Evolutionary conservation across 768 basidiomycete genomes (phyloP), one percentile per base, ranked within the genome.

Genomic region (Tylopilus balloui): DNA sequence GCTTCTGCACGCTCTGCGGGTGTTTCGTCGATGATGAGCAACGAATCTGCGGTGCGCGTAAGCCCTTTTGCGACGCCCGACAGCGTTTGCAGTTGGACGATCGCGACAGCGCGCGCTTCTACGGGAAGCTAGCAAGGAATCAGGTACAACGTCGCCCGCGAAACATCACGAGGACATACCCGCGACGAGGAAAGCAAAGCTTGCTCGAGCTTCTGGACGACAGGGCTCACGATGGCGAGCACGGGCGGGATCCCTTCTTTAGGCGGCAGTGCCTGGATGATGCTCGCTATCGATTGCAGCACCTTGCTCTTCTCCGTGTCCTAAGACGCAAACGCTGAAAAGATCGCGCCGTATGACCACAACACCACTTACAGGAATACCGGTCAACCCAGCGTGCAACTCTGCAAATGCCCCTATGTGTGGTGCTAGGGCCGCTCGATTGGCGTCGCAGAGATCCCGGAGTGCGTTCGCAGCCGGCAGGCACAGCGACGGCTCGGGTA

Each of bases 271-370:
- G 93, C 94, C 59, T 96, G 90, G 27, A 96, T 88, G 3, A 97
- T 91, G 54, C 92, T 95, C 2, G 91, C 83, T 44, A 97, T 94
- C 0, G 88, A 90, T 63, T 96, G 88, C 38, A 96, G 71, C 1
- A 96, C 89, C 68, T 94, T 96, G 56, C 82, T 80, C 69, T 88
- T 88, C 67, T 95, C 92, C 19, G 84, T 81, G 57, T 90, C 88
- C 84, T 88, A 56, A 3, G 3, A 31, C 23, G 17, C 24, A 1
- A n/a, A 21, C 21, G 19, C 27, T 48, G 37, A 62, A 42, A 20
- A 52, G 15, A 50, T 3, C 11, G 6, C 14, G 11, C 29, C 19
- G 6, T 3, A 21, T 1, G 6, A 8, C 5, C 20, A 48, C 25
- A 2, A 20, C 24, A 21, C 29, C 12, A 69, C 83, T 50, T 55